Evolutionary conservation across 2,329 filamentous ascomycete species (phyloP).

Genomic region (Epicoccum sorghinum): DNA sequence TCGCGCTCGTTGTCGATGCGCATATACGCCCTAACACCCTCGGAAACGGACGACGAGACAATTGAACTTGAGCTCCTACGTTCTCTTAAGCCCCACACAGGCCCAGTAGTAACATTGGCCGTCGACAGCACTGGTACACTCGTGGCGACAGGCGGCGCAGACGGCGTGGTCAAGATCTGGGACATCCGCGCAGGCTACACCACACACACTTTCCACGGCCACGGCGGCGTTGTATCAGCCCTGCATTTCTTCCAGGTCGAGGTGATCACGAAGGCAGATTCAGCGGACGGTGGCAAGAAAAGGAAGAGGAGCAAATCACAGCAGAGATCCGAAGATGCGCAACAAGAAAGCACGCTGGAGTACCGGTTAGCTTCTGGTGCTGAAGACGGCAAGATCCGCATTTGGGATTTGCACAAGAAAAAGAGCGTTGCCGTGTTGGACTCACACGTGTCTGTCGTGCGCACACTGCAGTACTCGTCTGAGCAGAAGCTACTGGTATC

Average conservation of each 20-base stretch:
- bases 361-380: conserved; percentile 89
- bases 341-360: conserved; percentile 58
- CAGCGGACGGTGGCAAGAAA: conserved; percentile 42
- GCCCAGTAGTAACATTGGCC: conserved; percentile 84
- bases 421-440: conserved; percentile 79
- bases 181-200: conserved; percentile 88
- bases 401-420: conserved; percentile 90
- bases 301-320: conserved; percentile 52
- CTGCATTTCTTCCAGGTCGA: conserved; percentile 87
- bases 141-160: conserved; percentile 88
- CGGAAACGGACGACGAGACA: conserved; percentile 65
- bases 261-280: conserved; percentile 54
- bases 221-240: conserved; percentile 88
- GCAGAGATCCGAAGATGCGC: conserved; percentile 52
- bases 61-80: conserved; percentile 67
- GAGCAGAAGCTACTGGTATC: conserved; percentile 79
- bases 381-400: conserved; percentile 88
- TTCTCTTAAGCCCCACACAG: conserved; percentile 86
- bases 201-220: conserved; percentile 94
- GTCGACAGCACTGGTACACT: conserved; percentile 88
- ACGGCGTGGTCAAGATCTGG: conserved; percentile 96
- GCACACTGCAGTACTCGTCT: conserved; percentile 79
- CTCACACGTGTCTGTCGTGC: conserved; percentile 94
- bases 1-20: conserved; percentile 96
- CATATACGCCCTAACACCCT: conserved; percentile 75